Base-by-base conservation (phyloP, 2,329 filamentous ascomycete genomes). In the Talaromyces sp. region DNA sequence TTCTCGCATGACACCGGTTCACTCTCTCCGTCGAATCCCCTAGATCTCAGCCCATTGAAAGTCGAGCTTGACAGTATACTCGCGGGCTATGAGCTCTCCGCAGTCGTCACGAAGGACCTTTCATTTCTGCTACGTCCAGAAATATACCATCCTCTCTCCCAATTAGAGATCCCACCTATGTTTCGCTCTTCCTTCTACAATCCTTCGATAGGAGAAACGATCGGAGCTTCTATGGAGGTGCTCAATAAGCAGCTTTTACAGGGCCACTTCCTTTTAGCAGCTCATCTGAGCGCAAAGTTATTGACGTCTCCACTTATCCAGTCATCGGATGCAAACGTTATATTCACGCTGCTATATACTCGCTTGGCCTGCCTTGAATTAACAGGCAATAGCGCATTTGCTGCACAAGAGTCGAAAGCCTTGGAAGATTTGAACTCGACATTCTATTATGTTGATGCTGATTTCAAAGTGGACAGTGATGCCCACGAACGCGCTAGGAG, bases 361-460 rank as follows among this genome's bases (percentile, higher is more conserved):
- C 88, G 94, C 1, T 84, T 97, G 0, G 88, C 91, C 19, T 96
- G 91, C 72, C 83, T 98, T 6, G 91, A 92, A 45, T 84, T 97
- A 1, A 89, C 93, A 54, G 89, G 91, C 67, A 88, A 90, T 65
- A 88, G 86, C 5, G 75, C 86, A n/a, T 80, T 91, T 43, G 91
- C 89, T 2, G 86, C 86, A 0, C 83, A 88, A 68, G 88, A 90
- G 75, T 84, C 86, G 5, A 86, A 87, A 68, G 82, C 84, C 0
- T 78, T 90, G n/a, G 84, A 86, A 56, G 88, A 90, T 69, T 73
- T 89, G 53, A 84, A 78, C 63, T 84, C 89, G 80, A 49, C 89
- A 8, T 83, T 83, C 67, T 83, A 83, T 69, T 81, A 79, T 65
- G 70, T 79, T 15, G 77, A 79, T 25, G 65, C 70, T 25, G 69